Conservation (phyloP, 164 flowering plant genomes). For the Magnolia changhungtana region DNA sequence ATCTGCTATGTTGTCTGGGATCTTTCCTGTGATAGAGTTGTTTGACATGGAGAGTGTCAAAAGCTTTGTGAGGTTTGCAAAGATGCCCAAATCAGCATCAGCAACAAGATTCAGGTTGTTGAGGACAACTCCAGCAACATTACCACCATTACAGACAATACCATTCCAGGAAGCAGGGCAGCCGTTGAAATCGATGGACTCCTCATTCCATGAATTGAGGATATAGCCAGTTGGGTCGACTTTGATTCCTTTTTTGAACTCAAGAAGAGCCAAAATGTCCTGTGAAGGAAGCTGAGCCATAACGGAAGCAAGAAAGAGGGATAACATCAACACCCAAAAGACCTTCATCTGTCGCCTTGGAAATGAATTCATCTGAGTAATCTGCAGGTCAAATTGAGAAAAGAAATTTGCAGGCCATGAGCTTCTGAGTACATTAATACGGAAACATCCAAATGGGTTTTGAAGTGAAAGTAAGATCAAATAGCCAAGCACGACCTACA, state of each 20-base stretch:
- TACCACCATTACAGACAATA: constrained; percentile 74
- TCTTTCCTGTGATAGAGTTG: constrained; percentile 66
- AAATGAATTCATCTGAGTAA: neutral
- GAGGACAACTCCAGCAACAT: constrained; percentile 81
- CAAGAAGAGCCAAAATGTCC: constrained; percentile 76
- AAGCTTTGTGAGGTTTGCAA: constrained; percentile 78
- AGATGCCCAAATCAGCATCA: constrained; percentile 70
- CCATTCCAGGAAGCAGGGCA: constrained; percentile 99
- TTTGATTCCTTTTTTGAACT: constrained; percentile 87
- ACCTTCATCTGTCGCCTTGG: constrained; percentile 10
- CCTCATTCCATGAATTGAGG: constrained; percentile 87
- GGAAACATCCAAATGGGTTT: too few species aligned
- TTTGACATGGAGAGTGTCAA: constrained; percentile 82
- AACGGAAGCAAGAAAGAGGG: constrained; percentile 12
- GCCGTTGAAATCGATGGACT: constrained; percentile 87
- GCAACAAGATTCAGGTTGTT: constrained; percentile 67
- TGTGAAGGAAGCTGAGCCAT: constrained; percentile 83
- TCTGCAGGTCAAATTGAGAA: neutral
- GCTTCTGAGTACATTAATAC: too few species aligned
- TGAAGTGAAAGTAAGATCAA: too few species aligned
- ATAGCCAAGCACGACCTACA: too few species aligned
- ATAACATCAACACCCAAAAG: constrained; percentile 4
- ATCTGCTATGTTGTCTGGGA: constrained; percentile 54
- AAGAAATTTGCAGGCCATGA: too few species aligned
- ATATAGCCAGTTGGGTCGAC: constrained; percentile 88